Evolutionary conservation across 345 rosid species (phyloP), one percentile per base, ranked within the genome.

Genomic region (Nasturtium officinale): DNA sequence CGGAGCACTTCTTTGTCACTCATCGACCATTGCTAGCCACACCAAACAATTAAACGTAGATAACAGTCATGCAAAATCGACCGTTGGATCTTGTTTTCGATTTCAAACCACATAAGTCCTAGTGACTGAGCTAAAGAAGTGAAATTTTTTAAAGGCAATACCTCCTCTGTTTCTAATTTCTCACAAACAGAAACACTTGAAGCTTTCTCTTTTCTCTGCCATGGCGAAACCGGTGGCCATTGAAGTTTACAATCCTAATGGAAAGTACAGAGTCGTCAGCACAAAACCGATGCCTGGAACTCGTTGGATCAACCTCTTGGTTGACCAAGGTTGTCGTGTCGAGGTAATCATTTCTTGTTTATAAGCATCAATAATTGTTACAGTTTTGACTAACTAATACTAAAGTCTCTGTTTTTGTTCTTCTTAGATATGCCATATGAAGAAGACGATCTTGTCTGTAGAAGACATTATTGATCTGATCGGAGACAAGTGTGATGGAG

Each of bases 241-340:
- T 23, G 99, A 95, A 80, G 99, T 95, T 25, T 88, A 89, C 75
- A 95, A 95, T 58, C 96, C 99, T 5, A 91, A 63, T 79, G 99
- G 99, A 15, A 95, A 81, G 50, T 90, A 87, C 85, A 86, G 99
- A 82, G 97, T 95, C 10, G 83, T 95, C 23, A 91, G 99, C 85
- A 95, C 97, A 9, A 95, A 95, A 61, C 50, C 99, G 29, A 95
- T 95, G 99, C 97, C 99, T 6, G 96, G 99, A 20, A 89, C 97
- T 80, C 96, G 99, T 64, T 95, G 97, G 99, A 91, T 95, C 80
- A 88, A 95, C 65, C 96, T 95, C 87, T 70, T 95, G 75, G 53
- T 88, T 61, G 90, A 91, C 67, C 90, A 95, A 65, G 99, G 88
- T 37, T 89, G 96, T 80, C 95, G 97, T 3, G 85, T 95, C 48